Evolutionary conservation across 2,329 filamentous ascomycete species (phyloP), one percentile per base, ranked within the genome.

Genomic region (Epicoccum nigrum): DNA sequence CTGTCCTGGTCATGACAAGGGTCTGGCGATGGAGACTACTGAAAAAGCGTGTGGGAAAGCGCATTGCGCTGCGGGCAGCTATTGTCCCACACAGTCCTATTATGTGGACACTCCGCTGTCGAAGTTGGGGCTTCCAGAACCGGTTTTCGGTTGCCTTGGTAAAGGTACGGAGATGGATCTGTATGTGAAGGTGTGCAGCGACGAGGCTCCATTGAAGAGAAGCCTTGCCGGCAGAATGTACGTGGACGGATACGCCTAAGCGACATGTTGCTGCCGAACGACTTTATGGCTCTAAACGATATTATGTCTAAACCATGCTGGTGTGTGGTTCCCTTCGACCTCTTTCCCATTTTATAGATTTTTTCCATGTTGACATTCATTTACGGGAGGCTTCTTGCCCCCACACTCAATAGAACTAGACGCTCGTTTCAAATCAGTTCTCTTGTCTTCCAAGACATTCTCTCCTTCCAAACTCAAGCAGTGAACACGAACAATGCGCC

Each of bases 51-150:
- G 63, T 33, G 56, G 55, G 32, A 50, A 41, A 9, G 37, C 42
- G 0, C 42, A 56, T 21, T 68, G 65, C 45, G 38, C 42, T 1
- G 51, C 48, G 31, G 64, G 63, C 13, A 51, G 35, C 11, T 68
- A 67, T 30, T 68, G 64, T 51, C 63, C 63, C 5, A 59, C 59
- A 1, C 56, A 66, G 21, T 45, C 58, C 1, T 68, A 67, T 52
- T 68, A 61, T 48, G 62, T 65, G 9, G 62, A 65, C 39, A 30
- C 37, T 11, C 65, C 64, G 1, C 12, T 58, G 25, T n/a, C 41
- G 8, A 65, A 66, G 51, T 46, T 66, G 7, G 55, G 60, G 13
- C 30, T 67, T 28, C 38, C 46, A 6, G 65, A 68, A 15, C 65
- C 64, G 2, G 63, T 66, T 5, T 65, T 63, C 39, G 52, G 50